Evolutionary conservation across 2,329 filamentous ascomycete species (phyloP).

Genomic region (Aspergillus phoenicis): DNA sequence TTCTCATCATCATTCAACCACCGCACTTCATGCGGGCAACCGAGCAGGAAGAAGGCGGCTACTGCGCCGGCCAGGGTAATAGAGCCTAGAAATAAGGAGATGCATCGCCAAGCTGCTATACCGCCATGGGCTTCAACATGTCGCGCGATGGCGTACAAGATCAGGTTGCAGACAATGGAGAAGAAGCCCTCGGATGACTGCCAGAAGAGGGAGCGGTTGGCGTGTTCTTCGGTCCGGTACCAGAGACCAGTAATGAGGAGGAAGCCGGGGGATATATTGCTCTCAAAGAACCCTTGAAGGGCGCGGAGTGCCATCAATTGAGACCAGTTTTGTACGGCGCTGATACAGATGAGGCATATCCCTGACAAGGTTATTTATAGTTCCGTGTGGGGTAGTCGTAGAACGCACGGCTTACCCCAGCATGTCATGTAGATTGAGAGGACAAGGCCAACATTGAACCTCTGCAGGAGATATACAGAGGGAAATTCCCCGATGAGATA

Average conservation of each 20-base stretch:
- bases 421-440: background rate
- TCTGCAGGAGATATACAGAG: background rate
- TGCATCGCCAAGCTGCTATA: background rate
- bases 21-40: background rate
- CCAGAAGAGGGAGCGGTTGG: background rate
- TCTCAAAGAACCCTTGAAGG: background rate
- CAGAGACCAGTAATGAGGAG: background rate
- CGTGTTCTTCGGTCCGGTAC: background rate
- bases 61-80: conserved; percentile 1
- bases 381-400: background rate
- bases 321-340: background rate
- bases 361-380: background rate
- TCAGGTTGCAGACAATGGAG: background rate
- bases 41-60: conserved; percentile 3
- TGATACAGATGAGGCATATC: background rate
- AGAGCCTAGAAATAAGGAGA: background rate
- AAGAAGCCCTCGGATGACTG: background rate
- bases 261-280: conserved; percentile 2
- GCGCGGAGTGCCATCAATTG: background rate
- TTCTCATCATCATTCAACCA: conserved; percentile 2
- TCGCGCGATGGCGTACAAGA: background rate
- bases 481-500: background rate
- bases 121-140: background rate
- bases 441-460: background rate
- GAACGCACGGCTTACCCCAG: background rate